Percentiles rank a stretch among this genome's conserved stretches.
phyloP scores from a whole-genome alignment of 2,329 filamentous ascomycete species.

The Dendryphion nanum region DNA sequence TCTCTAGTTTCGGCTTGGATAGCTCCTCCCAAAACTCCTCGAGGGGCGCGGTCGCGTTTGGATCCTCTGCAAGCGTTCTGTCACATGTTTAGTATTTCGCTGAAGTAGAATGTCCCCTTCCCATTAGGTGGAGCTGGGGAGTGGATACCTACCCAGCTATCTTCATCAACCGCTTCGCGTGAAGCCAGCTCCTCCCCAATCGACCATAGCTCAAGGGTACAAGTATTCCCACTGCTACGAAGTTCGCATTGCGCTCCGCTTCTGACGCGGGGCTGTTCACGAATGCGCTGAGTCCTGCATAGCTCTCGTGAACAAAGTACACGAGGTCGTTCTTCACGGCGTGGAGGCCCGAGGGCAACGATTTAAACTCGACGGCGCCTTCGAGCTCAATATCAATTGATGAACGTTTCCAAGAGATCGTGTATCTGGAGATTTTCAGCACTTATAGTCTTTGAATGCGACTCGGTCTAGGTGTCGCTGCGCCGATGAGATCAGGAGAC shows the following conservation, averaged over 20 bases:
- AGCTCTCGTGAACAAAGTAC: constrained; percentile 81
- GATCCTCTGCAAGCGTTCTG: constrained; percentile 59
- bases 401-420: constrained; percentile 82
- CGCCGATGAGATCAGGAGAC: constrained; percentile 10
- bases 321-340: constrained; percentile 81
- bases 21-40: constrained; percentile 78
- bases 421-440: constrained; percentile 64
- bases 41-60: constrained; percentile 61
- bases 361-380: constrained; percentile 92
- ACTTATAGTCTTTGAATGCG: too few species aligned
- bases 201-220: constrained; percentile 83
- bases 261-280: constrained; percentile 78
- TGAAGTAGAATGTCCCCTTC: too few species aligned
- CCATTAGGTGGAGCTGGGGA: neutral
- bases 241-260: constrained; percentile 79
- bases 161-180: constrained; percentile 72
- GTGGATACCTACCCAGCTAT: constrained; percentile 64
- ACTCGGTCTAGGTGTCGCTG: too few species aligned
- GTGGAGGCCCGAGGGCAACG: constrained; percentile 88
- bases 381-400: constrained; percentile 67
- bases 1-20: constrained; percentile 7
- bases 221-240: constrained; percentile 87
- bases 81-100: neutral
- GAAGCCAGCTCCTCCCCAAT: constrained; percentile 84
- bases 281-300: constrained; percentile 90